Percentiles rank a stretch among this genome's conserved stretches.
Evolutionary conservation across 495 filamentous ascomycete genomes (phyloP).

Genomic region (Pseudoneurospora amorphoporcata): DNA sequence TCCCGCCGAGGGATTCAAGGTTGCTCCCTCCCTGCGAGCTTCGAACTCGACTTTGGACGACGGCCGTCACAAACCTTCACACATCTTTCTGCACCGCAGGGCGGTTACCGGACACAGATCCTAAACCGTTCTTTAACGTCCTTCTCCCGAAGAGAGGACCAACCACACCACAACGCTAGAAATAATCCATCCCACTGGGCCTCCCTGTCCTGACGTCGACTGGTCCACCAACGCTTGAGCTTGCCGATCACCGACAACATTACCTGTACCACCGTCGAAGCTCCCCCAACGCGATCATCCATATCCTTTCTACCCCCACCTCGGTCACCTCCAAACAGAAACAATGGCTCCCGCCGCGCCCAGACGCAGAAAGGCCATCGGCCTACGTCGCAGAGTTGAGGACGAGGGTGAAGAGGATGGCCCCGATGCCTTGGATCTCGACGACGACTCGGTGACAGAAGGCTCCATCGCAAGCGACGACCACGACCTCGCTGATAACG

Average conservation of each 20-base stretch:
- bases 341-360: slow-evolving; percentile 25
- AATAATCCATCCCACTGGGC: background rate
- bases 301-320: slow-evolving; percentile 1
- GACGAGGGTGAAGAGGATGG: slow-evolving; percentile 72
- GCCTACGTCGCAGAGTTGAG: slow-evolving; percentile 65
- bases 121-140: background rate
- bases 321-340: slow-evolving; percentile 4
- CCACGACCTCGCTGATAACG: slow-evolving; percentile 59
- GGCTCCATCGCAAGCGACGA: slow-evolving; percentile 65
- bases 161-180: background rate
- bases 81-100: slow-evolving; percentile 18
- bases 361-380: slow-evolving; percentile 61
- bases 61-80: background rate
- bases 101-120: slow-evolving; percentile 16
- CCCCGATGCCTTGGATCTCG: slow-evolving; percentile 52
- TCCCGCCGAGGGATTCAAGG: background rate
- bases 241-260: slow-evolving; percentile 1
- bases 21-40: background rate
- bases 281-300: slow-evolving; percentile 4
- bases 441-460: slow-evolving; percentile 78
- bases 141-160: slow-evolving; percentile 3
- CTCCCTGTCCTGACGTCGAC: background rate
- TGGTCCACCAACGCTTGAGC: slow-evolving; percentile 17
- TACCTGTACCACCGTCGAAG: slow-evolving; percentile 11
- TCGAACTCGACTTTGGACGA: background rate